A percentile compares a stretch with the other conserved stretches of the same genome.
phyloP scores from a whole-genome alignment of 768 basidiomycete species.

The Tylopilus rubrobrunneus region DNA sequence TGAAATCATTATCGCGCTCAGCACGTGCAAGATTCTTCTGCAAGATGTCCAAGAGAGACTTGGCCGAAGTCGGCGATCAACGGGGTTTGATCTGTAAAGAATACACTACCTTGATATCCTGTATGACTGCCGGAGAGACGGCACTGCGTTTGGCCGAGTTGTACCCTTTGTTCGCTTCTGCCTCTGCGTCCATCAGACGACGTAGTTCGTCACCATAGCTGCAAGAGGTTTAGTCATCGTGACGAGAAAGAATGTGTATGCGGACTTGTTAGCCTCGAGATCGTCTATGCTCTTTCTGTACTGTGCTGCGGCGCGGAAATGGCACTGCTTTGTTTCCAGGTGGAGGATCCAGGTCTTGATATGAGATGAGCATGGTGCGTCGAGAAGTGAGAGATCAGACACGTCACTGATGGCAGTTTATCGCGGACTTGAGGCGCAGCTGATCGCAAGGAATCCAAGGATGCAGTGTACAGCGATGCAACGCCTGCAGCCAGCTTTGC shows the following conservation, averaged over 20 bases:
- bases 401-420: conserved; percentile 52
- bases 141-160: conserved; percentile 61
- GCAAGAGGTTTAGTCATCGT: conserved; percentile 8
- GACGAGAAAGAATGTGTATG: background rate
- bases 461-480: conserved; percentile 59
- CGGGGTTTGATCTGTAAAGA: background rate
- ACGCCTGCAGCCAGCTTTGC: conserved; percentile 80
- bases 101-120: conserved; percentile 69
- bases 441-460: conserved; percentile 42
- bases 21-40: conserved; percentile 67
- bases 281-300: conserved; percentile 89
- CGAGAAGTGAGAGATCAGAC: background rate
- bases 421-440: conserved; percentile 43
- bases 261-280: conserved; percentile 67
- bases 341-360: conserved; percentile 70
- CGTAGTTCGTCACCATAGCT: conserved; percentile 90
- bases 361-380: conserved; percentile 10
- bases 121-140: conserved; percentile 58
- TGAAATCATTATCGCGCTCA: conserved; percentile 89
- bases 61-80: conserved; percentile 2
- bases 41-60: conserved; percentile 77
- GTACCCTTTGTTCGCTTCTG: conserved; percentile 65
- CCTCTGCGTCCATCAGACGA: conserved; percentile 65
- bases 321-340: conserved; percentile 74
- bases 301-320: conserved; percentile 88